Evolutionary conservation across 495 filamentous ascomycete species (phyloP), one percentile per base, ranked within the genome.

Genomic region (Penicillium angulare): DNA sequence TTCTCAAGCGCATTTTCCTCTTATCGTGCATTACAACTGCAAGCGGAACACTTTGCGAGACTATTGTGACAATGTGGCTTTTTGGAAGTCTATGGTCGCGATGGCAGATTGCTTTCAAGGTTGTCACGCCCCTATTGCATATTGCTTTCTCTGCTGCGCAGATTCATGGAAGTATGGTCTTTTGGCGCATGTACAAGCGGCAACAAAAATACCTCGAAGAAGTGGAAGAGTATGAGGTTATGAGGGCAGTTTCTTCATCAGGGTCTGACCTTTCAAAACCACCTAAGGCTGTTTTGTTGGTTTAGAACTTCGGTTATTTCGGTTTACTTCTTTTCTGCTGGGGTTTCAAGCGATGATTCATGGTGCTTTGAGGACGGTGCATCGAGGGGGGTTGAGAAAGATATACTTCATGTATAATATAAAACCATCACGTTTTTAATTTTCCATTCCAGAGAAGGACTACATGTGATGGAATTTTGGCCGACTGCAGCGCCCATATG

Each of bases 51-150:
- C 36, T 63, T 1, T 60, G 57, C 27, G 76, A 79, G 55, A 78
- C 75, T 0, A 55, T 76, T 5, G 64, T 79, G 31, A 69, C 72
- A 0, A 77, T 79, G 72, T 77, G 64, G 38, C 58, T 79, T 0
- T 78, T 79, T 57, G 75, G 74, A 1, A 67, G 54, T 47, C 50
- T 77, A 7, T 79, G 76, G 76, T 7, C 55, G 18, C 52, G 63
- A 3, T 78, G 76, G 76, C 60, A 70, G 26, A 52, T 77, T 32
- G 71, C 71, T 1, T 78, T 79, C 61, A 78, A 78, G 41, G 46
- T 79, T 6, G 64, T 62, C n/a, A 78, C 74, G 3, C 76, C 76
- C 0, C 31, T 79, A 6, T 53, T 79, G n/a, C 75, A 79, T 50
- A 29, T 68, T 13, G 66, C 73, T 0, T 79, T 79, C 42, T 64